These are phyloP conservation scores for Yarrowia bubula DNA, from an alignment of 805 yeast genomes.

Conservation along the genomic window DNA sequence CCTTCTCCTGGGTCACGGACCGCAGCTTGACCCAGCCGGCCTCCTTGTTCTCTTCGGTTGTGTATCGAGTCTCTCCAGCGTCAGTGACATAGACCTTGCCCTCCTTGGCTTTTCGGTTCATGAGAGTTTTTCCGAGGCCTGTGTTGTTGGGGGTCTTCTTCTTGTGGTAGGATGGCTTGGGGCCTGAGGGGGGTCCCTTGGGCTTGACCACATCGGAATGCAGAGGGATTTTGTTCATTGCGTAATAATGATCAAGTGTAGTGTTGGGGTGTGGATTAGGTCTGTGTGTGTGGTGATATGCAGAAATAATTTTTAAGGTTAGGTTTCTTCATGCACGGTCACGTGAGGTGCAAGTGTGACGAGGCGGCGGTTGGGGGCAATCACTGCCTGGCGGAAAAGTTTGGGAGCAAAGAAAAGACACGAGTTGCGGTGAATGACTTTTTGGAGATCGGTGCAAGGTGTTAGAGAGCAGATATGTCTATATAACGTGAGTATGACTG, in stretches of 20 bases:
- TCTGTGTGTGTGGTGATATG: not conserved
- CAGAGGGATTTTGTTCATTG: slow-evolving; percentile 18
- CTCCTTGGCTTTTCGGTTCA: slow-evolving; percentile 55
- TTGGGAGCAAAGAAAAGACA: not conserved
- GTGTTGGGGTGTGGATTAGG: not conserved
- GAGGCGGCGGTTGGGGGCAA: too few relatives aligned
- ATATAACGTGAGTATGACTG: not conserved
- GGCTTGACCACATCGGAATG: slow-evolving; percentile 21
- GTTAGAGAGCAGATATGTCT: not conserved
- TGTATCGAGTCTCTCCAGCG: slow-evolving; percentile 83
- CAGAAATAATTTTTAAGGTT: slow-evolving; percentile 20
- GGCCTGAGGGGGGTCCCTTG: slow-evolving; percentile 70
- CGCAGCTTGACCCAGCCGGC: slow-evolving; percentile 86
- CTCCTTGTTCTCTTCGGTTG: slow-evolving; percentile 80
- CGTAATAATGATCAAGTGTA: too few relatives aligned
- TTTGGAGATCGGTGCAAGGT: too few relatives aligned
- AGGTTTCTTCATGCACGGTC: not conserved
- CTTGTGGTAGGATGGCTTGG: slow-evolving; percentile 83
- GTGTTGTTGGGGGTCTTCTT: slow-evolving; percentile 52
- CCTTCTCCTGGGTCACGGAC: slow-evolving; percentile 91
- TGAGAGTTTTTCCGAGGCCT: slow-evolving; percentile 82
- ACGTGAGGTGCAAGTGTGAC: slow-evolving; percentile 15
- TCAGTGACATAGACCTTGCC: slow-evolving; percentile 44
- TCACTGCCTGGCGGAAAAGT: not conserved
- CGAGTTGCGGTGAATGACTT: not conserved